These are phyloP conservation scores for Bryoerythrophyllum caledonicum DNA, from an alignment of 225 moss, liverwort and hornwort genomes.

Conservation along the genomic window DNA sequence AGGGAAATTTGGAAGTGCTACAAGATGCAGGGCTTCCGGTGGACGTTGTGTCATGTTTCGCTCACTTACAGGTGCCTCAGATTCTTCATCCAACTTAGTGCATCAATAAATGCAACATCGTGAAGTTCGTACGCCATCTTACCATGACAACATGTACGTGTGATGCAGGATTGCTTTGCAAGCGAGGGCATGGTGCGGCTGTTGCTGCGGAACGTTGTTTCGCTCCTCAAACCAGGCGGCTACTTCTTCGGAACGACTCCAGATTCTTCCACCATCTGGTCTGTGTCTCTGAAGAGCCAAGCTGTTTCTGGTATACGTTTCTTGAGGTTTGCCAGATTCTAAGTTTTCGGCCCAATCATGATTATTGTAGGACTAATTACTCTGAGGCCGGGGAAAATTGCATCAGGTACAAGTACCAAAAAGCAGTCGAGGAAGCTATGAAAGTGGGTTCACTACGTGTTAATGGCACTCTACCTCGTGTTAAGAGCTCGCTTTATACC, in stretches of 20 bases:
- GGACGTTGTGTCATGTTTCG: conserved; percentile 83
- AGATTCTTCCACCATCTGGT: conserved; percentile 99
- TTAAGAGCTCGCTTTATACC: conserved; percentile 72
- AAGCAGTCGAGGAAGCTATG: conserved; percentile 92
- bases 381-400: not conserved
- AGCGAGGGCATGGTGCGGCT: conserved; percentile 79
- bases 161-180: conserved; percentile 70
- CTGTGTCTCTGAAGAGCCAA: not conserved
- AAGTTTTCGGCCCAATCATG: not conserved
- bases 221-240: conserved; percentile 84
- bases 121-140: not conserved
- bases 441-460: conserved; percentile 82
- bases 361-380: not conserved
- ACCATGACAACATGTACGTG: not conserved
- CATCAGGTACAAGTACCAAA: conserved; percentile 92
- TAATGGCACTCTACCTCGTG: conserved; percentile 80
- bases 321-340: not conserved
- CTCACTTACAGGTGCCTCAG: conserved; percentile 76
- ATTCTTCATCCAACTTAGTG: not conserved
- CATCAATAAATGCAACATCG: not conserved
- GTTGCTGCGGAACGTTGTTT: conserved; percentile 69
- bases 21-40: conserved; percentile 63
- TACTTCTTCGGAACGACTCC: conserved; percentile 88
- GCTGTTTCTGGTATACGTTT: not conserved
- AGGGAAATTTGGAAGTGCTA: conserved; percentile 70